These are phyloP conservation scores for Teunomyces pallodes DNA, from an alignment of 805 yeast genomes.

Conservation along the genomic window DNA sequence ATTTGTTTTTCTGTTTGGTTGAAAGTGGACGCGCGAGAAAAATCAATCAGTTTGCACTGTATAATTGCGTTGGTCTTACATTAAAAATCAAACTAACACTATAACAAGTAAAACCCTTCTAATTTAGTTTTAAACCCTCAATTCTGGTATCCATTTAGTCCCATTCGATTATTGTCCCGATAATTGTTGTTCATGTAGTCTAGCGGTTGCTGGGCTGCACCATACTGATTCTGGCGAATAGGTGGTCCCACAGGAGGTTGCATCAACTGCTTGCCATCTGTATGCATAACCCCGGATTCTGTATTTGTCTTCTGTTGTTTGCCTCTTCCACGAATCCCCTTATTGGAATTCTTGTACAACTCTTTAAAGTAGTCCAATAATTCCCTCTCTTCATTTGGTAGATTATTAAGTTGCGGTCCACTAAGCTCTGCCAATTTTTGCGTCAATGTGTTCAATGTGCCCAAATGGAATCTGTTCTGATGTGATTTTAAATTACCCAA, in stretches of 20 bases:
- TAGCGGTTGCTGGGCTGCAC: constrained; percentile 5
- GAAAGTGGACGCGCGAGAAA: neutral
- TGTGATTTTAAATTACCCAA: constrained; percentile 92
- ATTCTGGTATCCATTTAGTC: constrained; percentile 5
- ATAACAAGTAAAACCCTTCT: neutral
- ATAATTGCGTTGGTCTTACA: neutral
- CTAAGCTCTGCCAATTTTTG: constrained; percentile 59
- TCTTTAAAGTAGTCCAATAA: constrained; percentile 74
- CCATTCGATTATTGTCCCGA: constrained; percentile 10
- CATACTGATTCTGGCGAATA: neutral
- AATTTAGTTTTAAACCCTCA: constrained; percentile 1
- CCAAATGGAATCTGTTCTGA: constrained; percentile 83
- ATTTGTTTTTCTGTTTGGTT: neutral
- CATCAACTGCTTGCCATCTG: neutral
- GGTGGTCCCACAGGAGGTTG: neutral
- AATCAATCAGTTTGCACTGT: neutral
- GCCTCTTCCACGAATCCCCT: constrained; percentile 92
- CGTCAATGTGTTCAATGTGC: constrained; percentile 66
- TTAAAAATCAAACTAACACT: constrained; percentile 3
- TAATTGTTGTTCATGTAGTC: constrained; percentile 10
- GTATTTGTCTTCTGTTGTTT: constrained; percentile 26
- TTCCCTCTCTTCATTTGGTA: constrained; percentile 64
- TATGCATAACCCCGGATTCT: neutral
- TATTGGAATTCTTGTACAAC: constrained; percentile 82
- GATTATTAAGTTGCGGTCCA: constrained; percentile 44